Conservation (phyloP, 2,329 filamentous ascomycete species). For the Geosmithia morbida region DNA sequence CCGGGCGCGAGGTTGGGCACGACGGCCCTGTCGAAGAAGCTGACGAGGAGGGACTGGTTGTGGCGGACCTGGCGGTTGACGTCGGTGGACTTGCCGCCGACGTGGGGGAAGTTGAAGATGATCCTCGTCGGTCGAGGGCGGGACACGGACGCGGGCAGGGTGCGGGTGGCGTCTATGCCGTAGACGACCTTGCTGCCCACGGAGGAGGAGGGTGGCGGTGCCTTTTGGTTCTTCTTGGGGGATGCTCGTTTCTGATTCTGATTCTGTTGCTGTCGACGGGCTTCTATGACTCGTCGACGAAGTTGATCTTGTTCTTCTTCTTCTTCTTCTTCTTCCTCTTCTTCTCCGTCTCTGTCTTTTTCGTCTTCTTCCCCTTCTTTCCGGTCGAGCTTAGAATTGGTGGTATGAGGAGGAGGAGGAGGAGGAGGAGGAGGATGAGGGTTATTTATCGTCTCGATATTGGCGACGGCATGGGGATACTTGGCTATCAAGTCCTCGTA, state of each 20-base stretch:
- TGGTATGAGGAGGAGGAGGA: conserved; percentile 2
- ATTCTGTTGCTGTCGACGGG: conserved; percentile 2
- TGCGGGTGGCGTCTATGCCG: conserved; percentile 50
- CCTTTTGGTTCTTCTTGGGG: conserved; percentile 5
- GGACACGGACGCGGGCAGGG: conserved; percentile 33
- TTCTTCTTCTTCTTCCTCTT: conserved; percentile 7
- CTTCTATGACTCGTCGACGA: neutral
- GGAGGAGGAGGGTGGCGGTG: no score
- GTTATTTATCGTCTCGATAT: conserved; percentile 35
- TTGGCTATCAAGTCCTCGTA: conserved; percentile 48
- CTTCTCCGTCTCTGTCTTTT: conserved; percentile 5
- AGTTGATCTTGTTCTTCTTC: conserved; percentile 5
- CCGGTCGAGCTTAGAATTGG: neutral
- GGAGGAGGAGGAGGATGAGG: conserved; percentile 3
- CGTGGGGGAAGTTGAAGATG: conserved; percentile 95
- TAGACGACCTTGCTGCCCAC: conserved; percentile 35
- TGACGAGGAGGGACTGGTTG: conserved; percentile 68
- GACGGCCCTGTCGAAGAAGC: conserved; percentile 42
- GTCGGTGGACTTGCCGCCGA: conserved; percentile 82
- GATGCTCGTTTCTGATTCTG: conserved; percentile 1
- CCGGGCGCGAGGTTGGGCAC: conserved; percentile 20
- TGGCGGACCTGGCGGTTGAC: conserved; percentile 87
- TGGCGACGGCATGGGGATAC: conserved; percentile 54
- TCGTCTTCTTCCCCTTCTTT: conserved; percentile 3
- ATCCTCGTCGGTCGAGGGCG: conserved; percentile 53